These are phyloP conservation scores for Mucor sp. DNA, from an alignment of 371 early-diverging fungal species.

Conservation along the genomic window DNA sequence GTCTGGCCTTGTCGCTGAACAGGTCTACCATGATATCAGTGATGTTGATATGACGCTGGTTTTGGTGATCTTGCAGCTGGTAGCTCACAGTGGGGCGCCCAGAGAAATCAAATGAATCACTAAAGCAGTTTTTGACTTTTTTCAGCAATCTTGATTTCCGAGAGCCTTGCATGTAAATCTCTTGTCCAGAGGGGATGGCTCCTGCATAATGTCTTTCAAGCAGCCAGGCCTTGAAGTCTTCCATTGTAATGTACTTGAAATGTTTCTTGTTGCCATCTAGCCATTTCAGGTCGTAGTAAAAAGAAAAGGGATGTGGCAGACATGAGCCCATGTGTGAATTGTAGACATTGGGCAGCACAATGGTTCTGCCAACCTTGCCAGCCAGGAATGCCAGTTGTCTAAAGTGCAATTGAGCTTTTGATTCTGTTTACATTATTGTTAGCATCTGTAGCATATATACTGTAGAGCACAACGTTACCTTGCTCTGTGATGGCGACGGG, in stretches of 20 bases:
- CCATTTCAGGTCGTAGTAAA: conserved; percentile 36
- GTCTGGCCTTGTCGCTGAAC: conserved; percentile 35
- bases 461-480: conserved; percentile 20
- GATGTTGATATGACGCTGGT: conserved; percentile 27
- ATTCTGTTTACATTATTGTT: conserved; percentile 23
- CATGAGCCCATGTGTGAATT: conserved; percentile 36
- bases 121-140: conserved; percentile 23
- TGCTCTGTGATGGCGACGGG: conserved; percentile 42
- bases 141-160: conserved; percentile 16
- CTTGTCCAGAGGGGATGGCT: conserved; percentile 35
- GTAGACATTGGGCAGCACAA: conserved; percentile 39
- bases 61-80: conserved; percentile 27
- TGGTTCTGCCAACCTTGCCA: conserved; percentile 28
- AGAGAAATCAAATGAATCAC: conserved; percentile 19
- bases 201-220: conserved; percentile 18
- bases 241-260: conserved; percentile 37
- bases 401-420: conserved; percentile 44
- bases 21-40: conserved; percentile 29
- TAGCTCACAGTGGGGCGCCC: conserved; percentile 29
- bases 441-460: background rate
- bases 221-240: conserved; percentile 31
- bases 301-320: conserved; percentile 24
- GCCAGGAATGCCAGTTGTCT: conserved; percentile 38
- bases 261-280: conserved; percentile 11
- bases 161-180: conserved; percentile 30